These are phyloP conservation scores for Penicillium canariense DNA, from an alignment of 495 filamentous ascomycete genomes.

Conservation along the genomic window DNA sequence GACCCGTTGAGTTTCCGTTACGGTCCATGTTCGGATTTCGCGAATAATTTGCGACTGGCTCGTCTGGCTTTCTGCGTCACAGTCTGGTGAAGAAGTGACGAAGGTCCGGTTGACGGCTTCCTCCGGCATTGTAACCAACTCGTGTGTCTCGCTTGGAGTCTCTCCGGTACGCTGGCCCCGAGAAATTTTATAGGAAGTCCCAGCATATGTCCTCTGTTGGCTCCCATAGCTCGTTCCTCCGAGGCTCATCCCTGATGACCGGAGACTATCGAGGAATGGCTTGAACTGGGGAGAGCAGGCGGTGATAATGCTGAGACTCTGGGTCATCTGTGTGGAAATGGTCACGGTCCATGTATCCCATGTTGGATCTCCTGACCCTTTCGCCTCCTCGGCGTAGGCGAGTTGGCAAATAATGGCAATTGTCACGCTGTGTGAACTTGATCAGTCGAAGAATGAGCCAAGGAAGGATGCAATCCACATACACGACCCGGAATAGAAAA, in stretches of 20 bases:
- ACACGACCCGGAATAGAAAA: slow-evolving; percentile 40
- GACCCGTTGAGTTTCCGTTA: slow-evolving; percentile 14
- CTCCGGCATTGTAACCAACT: slow-evolving; percentile 14
- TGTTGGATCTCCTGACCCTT: slow-evolving; percentile 18
- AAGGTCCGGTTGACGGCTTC: slow-evolving; percentile 6
- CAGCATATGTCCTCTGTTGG: slow-evolving; percentile 16
- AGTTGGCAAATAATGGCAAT: slow-evolving; percentile 35
- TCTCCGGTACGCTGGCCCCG: slow-evolving; percentile 5
- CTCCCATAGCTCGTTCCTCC: slow-evolving; percentile 25
- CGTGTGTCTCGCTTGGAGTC: slow-evolving; percentile 18
- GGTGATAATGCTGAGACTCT: slow-evolving; percentile 40
- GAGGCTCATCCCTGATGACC: slow-evolving; percentile 40
- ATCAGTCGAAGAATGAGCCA: not conserved
- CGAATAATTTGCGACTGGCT: slow-evolving; percentile 35
- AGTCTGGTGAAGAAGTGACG: slow-evolving; percentile 20
- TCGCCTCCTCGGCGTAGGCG: slow-evolving; percentile 19
- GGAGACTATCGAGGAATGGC: slow-evolving; percentile 44
- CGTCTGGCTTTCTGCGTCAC: slow-evolving; percentile 29
- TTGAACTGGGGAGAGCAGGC: slow-evolving; percentile 47
- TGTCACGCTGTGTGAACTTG: slow-evolving; percentile 24
- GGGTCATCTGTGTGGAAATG: slow-evolving; percentile 35
- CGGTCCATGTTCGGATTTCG: slow-evolving; percentile 23
- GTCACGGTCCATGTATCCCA: slow-evolving; percentile 29
- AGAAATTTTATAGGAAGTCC: slow-evolving; percentile 6
- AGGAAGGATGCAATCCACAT: slow-evolving; percentile 7